A percentile compares a stretch with the other conserved stretches of the same genome.
Evolutionary conservation across 148 eudicot genomes (phyloP).

Genomic region (Amaranthus palmeri): DNA sequence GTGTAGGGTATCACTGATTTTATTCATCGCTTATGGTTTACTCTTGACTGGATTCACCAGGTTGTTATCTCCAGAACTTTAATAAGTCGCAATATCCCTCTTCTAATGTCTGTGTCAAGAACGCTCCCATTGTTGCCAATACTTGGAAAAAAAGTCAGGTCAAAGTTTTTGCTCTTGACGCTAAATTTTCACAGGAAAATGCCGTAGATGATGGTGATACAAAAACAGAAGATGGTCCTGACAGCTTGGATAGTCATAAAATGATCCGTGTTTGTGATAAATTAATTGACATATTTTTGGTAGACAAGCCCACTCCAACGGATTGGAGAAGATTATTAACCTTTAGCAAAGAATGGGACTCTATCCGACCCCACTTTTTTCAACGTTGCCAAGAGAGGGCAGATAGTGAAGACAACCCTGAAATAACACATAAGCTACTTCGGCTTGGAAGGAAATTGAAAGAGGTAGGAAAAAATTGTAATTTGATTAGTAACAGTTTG

Average conservation of each 20-base stretch:
- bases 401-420: conserved; percentile 67
- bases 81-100: conserved; percentile 29
- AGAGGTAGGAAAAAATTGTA: conserved; percentile 49
- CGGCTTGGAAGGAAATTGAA: conserved; percentile 79
- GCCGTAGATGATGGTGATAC: conserved; percentile 16
- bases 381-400: conserved; percentile 74
- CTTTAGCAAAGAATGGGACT: conserved; percentile 73
- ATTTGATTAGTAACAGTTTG: not conserved
- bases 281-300: conserved; percentile 76
- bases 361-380: conserved; percentile 66
- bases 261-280: conserved; percentile 78
- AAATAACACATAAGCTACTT: conserved; percentile 61
- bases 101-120: conserved; percentile 28
- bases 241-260: conserved; percentile 36
- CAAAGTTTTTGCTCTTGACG: conserved; percentile 23
- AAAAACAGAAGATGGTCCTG: conserved; percentile 24
- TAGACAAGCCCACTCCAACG: conserved; percentile 75
- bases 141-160: conserved; percentile 29
- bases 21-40: too few relatives aligned
- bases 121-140: conserved; percentile 32
- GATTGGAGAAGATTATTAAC: conserved; percentile 89
- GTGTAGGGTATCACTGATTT: too few relatives aligned
- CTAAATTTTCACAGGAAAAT: conserved; percentile 20
- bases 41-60: conserved; percentile 17
- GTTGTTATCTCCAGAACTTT: conserved; percentile 23